Evolutionary conservation across 2,329 filamentous ascomycete genomes (phyloP), one percentile per base, ranked within the genome.

Genomic region (Beauveria sp.): DNA sequence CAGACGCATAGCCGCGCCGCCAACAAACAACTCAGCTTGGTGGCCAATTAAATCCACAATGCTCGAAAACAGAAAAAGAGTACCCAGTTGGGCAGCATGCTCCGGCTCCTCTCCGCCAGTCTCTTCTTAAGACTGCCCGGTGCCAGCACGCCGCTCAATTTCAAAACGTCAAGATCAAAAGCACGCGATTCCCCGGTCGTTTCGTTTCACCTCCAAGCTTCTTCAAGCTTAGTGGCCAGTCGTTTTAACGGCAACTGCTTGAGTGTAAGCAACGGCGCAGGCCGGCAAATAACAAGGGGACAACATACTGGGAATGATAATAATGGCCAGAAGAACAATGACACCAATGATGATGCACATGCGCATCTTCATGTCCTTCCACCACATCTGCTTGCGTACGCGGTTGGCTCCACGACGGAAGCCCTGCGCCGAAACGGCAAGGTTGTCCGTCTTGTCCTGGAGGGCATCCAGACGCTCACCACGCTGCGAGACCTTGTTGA

Each of bases 361-460:
- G 76, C 95, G 88, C 95, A 99, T 99, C 86, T 98, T 98, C 91
- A 97, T 96, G 73, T 98, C 93, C 85, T 98, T 98, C 93, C 93
- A 98, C 93, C 93, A 98, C 93, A 98, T 98, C 78, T 96, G 88
- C 82, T 93, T 93, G 76, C 95, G 87, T 69, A 99, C 93, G 70
- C 91, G 84, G 82, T 98, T 99, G 77, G 96, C 95, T 66, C 95
- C 93, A 68, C 93, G 88, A 71, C 93, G 91, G 85, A 99, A 99
- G 65, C 91, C 92, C 76, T 96, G 92, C 63, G 95, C 93, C 42
- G 93, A 96, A 65, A 88, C 86, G 63, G 93, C 93, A 68, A 99
- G 84, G 78, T 96, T 96, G 79, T 97, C 87, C 67, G 90, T 97
- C 84, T 96, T 96, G 76, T 95, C 89, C 79, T 96, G 90, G 64